Base-by-base conservation (phyloP, 441 rosid species). In the Populus tomentosa region DNA sequence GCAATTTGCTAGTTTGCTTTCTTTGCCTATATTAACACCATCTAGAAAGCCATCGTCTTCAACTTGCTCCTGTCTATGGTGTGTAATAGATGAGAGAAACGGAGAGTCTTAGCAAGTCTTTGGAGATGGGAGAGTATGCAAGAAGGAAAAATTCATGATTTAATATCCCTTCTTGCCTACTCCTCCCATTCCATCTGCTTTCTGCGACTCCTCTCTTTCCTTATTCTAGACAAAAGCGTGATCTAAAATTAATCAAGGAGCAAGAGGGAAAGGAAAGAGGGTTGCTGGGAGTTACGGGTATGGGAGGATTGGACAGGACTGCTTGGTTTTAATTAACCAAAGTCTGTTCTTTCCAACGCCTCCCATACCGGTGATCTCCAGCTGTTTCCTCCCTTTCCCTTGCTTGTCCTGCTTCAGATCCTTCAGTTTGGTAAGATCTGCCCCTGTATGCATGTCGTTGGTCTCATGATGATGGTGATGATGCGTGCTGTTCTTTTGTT, bases 121-220 rank as follows among this genome's bases (percentile, higher is more conserved):
- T 11, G 80, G 84, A 62, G 24, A 82, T 79, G 84, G 82, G 75
- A 18, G 75, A 38, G 10, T 30, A n/a, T 69, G 80, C 36, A 73
- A 79, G 38, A 69, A n/a, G 23, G 0, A 67, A 0, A 24, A 35
- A 10, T 7, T 26, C 30, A 21, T 32, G 36, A 0, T 8, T 3
- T 46, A 7, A 2, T 28, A 53, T 18, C 3, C 26, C 1, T 24
- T 38, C 62, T 75, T 75, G 70, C 84, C 81, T 10, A 38, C 65
- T 30, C 78, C 82, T 62, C 84, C 84, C 80, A 82, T 82, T 73
- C 85, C 82, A 64, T 64, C 56, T 24, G 73, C 56, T 79, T 82
- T 75, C 82, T 73, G 7, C 0, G n/a, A 56, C 70, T 38, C 56
- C 61, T 72, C 78, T 79, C 74, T 78, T 26, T 42, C 79, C 71